A percentile compares a stretch with the other conserved stretches of the same genome.
Conservation (phyloP, 164 flowering plant genomes). For the Buxus sempervirens region DNA sequence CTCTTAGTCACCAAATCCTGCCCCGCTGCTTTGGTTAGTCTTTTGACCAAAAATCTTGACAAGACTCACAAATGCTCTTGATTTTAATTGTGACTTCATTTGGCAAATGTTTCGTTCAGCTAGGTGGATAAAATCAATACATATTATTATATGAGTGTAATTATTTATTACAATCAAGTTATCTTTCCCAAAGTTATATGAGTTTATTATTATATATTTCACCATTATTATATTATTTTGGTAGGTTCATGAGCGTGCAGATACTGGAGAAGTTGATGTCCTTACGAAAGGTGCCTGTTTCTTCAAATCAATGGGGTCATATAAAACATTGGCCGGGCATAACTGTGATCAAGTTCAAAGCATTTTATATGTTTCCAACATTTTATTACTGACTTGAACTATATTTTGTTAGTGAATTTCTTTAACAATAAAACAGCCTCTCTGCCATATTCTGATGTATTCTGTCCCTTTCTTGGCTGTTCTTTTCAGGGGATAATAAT, state of each 20-base stretch:
- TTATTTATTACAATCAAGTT: no score
- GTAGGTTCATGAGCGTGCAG: constrained; percentile 69
- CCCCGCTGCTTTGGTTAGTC: no score
- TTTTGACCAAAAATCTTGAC: no score
- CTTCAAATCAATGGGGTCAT: neutral
- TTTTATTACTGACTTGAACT: neutral
- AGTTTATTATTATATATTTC: no score
- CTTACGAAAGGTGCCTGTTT: constrained; percentile 61
- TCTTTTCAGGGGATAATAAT: constrained; percentile 54
- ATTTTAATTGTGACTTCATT: no score
- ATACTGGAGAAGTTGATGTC: constrained; percentile 60
- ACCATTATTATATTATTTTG: neutral
- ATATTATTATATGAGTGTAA: no score
- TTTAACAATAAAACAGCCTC: neutral
- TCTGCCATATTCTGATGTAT: no score
- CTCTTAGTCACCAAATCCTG: no score
- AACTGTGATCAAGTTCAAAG: neutral
- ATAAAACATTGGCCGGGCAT: neutral
- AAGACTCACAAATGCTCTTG: no score
- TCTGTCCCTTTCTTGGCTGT: neutral
- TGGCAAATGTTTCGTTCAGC: no score
- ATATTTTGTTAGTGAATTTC: neutral
- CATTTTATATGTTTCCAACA: neutral
- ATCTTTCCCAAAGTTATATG: no score
- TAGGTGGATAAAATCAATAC: no score